Percentiles rank a stretch among this genome's conserved stretches.
Evolutionary conservation across 768 basidiomycete species (phyloP).

Genomic region (Coprinopsis cinerea): DNA sequence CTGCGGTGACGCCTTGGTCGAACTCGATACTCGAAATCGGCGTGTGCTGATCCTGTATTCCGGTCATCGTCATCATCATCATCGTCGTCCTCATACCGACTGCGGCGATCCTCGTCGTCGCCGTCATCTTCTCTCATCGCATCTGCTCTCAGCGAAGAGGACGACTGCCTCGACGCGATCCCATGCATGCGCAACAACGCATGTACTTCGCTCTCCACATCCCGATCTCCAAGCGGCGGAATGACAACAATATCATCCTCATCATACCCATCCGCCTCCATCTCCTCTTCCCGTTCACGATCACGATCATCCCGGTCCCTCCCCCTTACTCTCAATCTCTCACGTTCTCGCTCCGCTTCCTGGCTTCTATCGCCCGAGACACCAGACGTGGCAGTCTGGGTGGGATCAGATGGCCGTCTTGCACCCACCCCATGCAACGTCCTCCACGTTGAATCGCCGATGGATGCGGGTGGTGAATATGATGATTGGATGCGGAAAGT

Average conservation of each 20-base stretch:
- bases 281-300: constrained; percentile 18
- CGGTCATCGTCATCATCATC: constrained; percentile 17
- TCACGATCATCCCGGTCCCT: constrained; percentile 13
- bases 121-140: constrained; percentile 11
- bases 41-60: constrained; percentile 25
- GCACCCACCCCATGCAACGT: constrained; percentile 23
- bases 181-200: constrained; percentile 48
- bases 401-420: neutral
- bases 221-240: constrained; percentile 48
- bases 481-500: constrained; percentile 46
- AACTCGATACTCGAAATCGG: constrained; percentile 24
- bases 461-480: constrained; percentile 36
- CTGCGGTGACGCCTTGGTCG: constrained; percentile 5
- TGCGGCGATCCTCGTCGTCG: constrained; percentile 15
- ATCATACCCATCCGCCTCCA: constrained; percentile 20
- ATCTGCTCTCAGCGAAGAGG: constrained; percentile 11
- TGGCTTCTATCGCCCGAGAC: no score
- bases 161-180: constrained; percentile 27
- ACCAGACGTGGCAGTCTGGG: neutral
- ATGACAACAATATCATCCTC: constrained; percentile 51
- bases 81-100: constrained; percentile 19
- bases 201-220: constrained; percentile 52
- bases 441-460: constrained; percentile 42
- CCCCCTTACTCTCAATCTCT: no score
- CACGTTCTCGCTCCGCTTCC: constrained; percentile 8